These are phyloP conservation scores for Aspergillus tubingensis DNA, from an alignment of 2,329 filamentous ascomycete genomes.

Conservation along the genomic window DNA sequence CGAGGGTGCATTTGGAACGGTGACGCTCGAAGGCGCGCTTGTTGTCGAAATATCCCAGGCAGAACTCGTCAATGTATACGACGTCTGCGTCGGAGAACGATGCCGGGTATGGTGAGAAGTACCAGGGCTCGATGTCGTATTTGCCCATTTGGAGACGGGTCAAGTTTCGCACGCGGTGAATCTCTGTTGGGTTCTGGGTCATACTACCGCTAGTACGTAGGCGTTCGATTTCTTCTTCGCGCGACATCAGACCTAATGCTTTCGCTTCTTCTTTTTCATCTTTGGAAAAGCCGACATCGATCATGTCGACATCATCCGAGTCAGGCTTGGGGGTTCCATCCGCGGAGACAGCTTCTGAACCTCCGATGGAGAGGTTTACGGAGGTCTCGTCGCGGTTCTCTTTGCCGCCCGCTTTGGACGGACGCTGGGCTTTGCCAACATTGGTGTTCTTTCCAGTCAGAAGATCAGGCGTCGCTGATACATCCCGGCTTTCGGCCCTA, in stretches of 20 bases:
- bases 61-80: conserved; percentile 97
- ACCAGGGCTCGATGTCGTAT: conserved; percentile 94
- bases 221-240: conserved; percentile 92
- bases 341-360: conserved; percentile 39
- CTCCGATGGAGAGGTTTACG: conserved; percentile 32
- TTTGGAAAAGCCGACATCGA: conserved; percentile 38
- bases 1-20: conserved; percentile 82
- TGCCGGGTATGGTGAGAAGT: conserved; percentile 96
- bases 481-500: conserved; percentile 53
- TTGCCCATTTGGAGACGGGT: conserved; percentile 92
- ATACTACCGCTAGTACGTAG: conserved; percentile 92
- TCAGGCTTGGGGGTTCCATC: conserved; percentile 44
- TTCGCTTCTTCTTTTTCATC: conserved; percentile 43
- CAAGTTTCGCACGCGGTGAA: conserved; percentile 92
- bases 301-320: conserved; percentile 47
- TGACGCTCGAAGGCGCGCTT: conserved; percentile 81
- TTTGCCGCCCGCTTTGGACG: conserved; percentile 61
- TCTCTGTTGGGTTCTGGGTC: conserved; percentile 98
- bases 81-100: conserved; percentile 84
- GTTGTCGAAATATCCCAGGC: conserved; percentile 85
- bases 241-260: conserved; percentile 53
- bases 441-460: conserved; percentile 53
- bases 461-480: conserved; percentile 58
- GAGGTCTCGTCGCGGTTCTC: conserved; percentile 55
- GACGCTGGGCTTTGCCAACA: conserved; percentile 47